phyloP scores from a whole-genome alignment of 164 flowering plant species.

The Annona cherimola region DNA sequence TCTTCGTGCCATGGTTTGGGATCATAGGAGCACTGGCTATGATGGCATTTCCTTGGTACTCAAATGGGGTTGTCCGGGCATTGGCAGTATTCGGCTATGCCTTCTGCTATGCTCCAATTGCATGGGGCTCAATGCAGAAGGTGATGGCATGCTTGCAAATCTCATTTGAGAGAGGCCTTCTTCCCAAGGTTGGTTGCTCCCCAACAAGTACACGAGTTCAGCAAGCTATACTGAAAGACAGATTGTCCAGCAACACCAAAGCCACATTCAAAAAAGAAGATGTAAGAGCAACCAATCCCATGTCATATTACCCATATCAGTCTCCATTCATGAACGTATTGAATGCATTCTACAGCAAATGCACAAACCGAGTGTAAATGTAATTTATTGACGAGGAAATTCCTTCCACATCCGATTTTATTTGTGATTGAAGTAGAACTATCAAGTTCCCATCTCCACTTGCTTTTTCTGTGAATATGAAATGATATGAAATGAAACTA shows the following conservation, averaged over 20 bases:
- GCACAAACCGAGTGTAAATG: neutral
- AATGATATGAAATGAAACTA: neutral
- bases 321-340: neutral
- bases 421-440: neutral
- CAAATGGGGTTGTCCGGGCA: constrained; percentile 68
- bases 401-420: neutral
- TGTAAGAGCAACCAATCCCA: neutral
- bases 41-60: constrained; percentile 91
- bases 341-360: neutral
- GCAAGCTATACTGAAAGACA: constrained; percentile 55
- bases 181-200: constrained; percentile 58
- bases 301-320: neutral
- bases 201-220: constrained; percentile 41
- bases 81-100: constrained; percentile 69
- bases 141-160: constrained; percentile 52
- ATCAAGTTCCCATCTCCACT: neutral
- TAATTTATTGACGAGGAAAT: neutral
- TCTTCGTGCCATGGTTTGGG: constrained; percentile 57
- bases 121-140: constrained; percentile 49
- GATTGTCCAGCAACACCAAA: neutral
- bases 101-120: constrained; percentile 60
- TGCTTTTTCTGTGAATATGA: neutral
- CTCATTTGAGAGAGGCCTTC: constrained; percentile 59
- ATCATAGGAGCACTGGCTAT: constrained; percentile 61
- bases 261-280: neutral